Conservation (phyloP, 139 green algal species). For the Chlamydomonas sphaeroides region DNA sequence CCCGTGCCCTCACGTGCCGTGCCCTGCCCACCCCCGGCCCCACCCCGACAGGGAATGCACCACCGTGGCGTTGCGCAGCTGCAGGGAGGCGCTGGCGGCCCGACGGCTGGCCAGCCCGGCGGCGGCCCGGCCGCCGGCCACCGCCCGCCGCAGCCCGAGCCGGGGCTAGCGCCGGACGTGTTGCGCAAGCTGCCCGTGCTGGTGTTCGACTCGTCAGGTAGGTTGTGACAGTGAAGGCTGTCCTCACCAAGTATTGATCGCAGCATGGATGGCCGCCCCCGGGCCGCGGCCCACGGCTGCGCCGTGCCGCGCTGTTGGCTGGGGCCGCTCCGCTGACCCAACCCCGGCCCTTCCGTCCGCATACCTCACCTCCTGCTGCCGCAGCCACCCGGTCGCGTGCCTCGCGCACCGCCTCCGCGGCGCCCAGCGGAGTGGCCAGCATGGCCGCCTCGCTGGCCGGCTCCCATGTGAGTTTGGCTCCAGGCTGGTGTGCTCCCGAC, state of each 20-base stretch:
- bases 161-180: neutral
- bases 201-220: slow-evolving; percentile 29
- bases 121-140: neutral
- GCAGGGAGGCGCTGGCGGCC: neutral
- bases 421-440: neutral
- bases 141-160: slow-evolving; percentile 2
- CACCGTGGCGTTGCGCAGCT: neutral
- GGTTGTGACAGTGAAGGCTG: too few species aligned
- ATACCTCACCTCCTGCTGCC: too few species aligned
- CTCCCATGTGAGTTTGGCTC: neutral
- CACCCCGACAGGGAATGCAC: slow-evolving; percentile 23
- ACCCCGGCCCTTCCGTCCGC: too few species aligned
- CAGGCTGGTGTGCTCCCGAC: too few species aligned
- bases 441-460: neutral
- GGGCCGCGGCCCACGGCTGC: too few species aligned
- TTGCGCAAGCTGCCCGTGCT: slow-evolving; percentile 25
- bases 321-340: too few species aligned
- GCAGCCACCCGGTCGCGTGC: neutral
- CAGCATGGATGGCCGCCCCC: too few species aligned
- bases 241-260: too few species aligned
- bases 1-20: too few species aligned
- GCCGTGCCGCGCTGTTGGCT: too few species aligned
- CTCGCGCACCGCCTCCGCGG: neutral
- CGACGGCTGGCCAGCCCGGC: neutral
- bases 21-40: neutral